Base-by-base conservation (phyloP, 371 early-diverging fungal genomes). In the Encephalitozoon cuniculi region DNA sequence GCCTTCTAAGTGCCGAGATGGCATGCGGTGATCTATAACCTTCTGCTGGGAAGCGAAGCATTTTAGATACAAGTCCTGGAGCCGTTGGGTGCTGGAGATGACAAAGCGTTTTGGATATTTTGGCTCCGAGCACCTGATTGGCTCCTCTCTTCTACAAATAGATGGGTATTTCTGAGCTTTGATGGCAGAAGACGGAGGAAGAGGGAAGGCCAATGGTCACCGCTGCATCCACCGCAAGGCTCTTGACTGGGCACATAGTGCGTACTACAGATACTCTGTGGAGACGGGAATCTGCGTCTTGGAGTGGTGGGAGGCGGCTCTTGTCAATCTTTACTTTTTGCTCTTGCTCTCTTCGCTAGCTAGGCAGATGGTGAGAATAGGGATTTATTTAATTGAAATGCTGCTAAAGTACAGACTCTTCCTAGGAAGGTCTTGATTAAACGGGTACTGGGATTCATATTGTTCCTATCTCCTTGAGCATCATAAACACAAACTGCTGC, bases 231-330 rank as follows among this genome's bases (percentile, higher is more conserved):
- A 46, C 7, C 49, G n/a, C 21, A 46, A 21, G 21, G 18, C 18
- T 18, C 18, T 46, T 46, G 49, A 7, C 4, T 46, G 49, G 49
- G 7, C 21, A 7, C 2, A 15, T 3, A 34, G 7, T 32, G 6
- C 66, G 26, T 78, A 78, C 52, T 81, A 81, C 74, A 67, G 78
- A 54, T 75, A 77, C 34, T 53, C 75, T 15, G 69, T 73, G 8
- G 81, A 81, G 72, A 74, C 78, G 32, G 81, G 81, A 52, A 74
- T 81, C 21, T 70, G 73, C 21, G 28, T 43, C 1, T 44, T 81
- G 21, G 70, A 76, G 9, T 64, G 69, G 12, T 78, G 68, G 64
- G 81, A 81, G 40, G 52, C 59, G 32, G 65, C 52, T 26, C 53
- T 81, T 66, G 78, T 81, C 21, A 77, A 78, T 53, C 68, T 75